Conservation (phyloP, 2,329 filamentous ascomycete species). For the Exophiala mesophila region DNA sequence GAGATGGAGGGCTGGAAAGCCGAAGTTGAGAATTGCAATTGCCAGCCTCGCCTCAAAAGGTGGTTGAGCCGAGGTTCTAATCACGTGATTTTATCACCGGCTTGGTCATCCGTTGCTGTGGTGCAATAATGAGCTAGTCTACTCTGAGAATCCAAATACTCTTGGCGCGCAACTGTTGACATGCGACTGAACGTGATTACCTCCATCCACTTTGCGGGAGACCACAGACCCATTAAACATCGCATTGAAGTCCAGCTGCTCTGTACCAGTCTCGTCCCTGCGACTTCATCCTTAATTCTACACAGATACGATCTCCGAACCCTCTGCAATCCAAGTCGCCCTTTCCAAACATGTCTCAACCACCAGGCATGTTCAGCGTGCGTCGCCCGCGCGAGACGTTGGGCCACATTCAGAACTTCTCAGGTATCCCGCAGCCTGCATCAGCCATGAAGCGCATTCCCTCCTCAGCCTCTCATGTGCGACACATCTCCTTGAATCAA, state of each 20-base stretch:
- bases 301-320: too few species aligned
- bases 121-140: neutral
- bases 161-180: neutral
- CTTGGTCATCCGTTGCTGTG: constrained; percentile 2
- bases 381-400: constrained; percentile 91
- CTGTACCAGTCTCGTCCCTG: too few species aligned
- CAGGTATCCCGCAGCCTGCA: constrained; percentile 79
- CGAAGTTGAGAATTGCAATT: neutral
- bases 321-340: too few species aligned
- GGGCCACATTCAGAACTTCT: constrained; percentile 75
- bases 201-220: too few species aligned
- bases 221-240: too few species aligned
- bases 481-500: constrained; percentile 83
- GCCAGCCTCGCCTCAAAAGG: neutral
- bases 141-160: neutral
- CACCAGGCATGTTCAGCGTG: constrained; percentile 83
- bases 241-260: too few species aligned
- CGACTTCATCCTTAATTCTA: too few species aligned
- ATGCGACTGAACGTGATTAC: neutral
- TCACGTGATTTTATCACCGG: neutral
- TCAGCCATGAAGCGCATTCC: constrained; percentile 93
- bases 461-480: constrained; percentile 69
- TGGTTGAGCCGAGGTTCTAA: neutral
- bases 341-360: constrained; percentile 92
- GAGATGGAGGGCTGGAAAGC: neutral